Evolutionary conservation across 192 early-diverging fungal genomes (phyloP), one percentile per base, ranked within the genome.

Genomic region (Rhizophagus clarus): DNA sequence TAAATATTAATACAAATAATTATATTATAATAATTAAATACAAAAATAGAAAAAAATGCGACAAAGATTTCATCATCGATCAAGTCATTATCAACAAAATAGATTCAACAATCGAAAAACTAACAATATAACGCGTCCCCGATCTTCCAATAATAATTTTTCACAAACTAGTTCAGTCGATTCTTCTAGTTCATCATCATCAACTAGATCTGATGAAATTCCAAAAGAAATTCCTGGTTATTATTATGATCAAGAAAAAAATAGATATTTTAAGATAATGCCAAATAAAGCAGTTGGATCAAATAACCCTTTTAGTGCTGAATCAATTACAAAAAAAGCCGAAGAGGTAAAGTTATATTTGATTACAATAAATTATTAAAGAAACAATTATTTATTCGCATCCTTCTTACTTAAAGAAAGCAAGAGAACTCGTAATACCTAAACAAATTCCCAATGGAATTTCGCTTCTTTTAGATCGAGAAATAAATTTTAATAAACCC

Each of bases 191-290:
- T 22, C 51, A 22, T 56, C 20, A 56, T 7, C 51, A 20, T 0
- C 7, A 56, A 4, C 49, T 17, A 56, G 0, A 56, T 22, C 49
- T 5, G 17, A 20, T 20, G 49, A 56, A 22, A 34, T 10, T 15
- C 66, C 66, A 68, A 28, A 20, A 34, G 28, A 68, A 68, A 68
- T 68, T 28, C 24, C 66, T 17, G 66, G 66, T 1, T 68, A 68
- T 22, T 68, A 68, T 68, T 68, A 68, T 34, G 66, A 68, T 34
- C 66, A 68, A 14, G 66, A 68, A 28, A 28, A 34, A 34, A 29
- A 68, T 17, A 68, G 66, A 26, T 68, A 68, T 34, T 68, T 68
- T 68, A 68, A 34, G 22, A 68, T 68, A 31, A 28, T 68, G 26
- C 26, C 66, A 31, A 68, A 34, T 68, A 31, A 28, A 1, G 24